These are phyloP conservation scores for Penicillium robsamsonii DNA, from an alignment of 495 filamentous ascomycete genomes.

Conservation along the genomic window DNA sequence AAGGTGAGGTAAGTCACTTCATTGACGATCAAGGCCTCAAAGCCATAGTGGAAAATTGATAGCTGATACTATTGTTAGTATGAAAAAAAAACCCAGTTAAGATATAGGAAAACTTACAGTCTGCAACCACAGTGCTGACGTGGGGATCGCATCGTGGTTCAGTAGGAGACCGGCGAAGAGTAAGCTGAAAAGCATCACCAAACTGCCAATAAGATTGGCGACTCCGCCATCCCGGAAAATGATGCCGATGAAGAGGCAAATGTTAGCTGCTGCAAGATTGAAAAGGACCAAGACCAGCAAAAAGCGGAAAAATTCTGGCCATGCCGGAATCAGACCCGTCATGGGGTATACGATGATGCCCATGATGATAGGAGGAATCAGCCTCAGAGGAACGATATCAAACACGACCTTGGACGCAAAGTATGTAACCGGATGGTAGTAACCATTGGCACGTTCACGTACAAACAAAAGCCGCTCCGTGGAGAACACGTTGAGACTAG, in stretches of 20 bases:
- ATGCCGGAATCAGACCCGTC: conserved; percentile 86
- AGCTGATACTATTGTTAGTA: conserved; percentile 47
- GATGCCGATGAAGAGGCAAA: conserved; percentile 96
- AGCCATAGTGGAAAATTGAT: conserved; percentile 99
- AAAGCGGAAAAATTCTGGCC: conserved; percentile 84
- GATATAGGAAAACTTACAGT: conserved; percentile 45
- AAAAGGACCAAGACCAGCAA: conserved; percentile 91
- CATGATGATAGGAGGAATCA: conserved; percentile 94
- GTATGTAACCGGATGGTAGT: conserved; percentile 97
- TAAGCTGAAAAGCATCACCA: conserved; percentile 97
- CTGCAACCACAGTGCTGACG: conserved; percentile 82
- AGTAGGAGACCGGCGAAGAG: conserved; percentile 90
- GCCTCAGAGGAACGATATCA: conserved; percentile 88
- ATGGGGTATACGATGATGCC: conserved; percentile 98
- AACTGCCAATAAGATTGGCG: conserved; percentile 88
- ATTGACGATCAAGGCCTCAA: conserved; percentile 95
- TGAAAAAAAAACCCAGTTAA: not conserved
- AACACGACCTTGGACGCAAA: conserved; percentile 92
- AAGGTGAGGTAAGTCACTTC: conserved; percentile 90
- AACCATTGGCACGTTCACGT: conserved; percentile 92
- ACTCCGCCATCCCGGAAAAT: conserved; percentile 89
- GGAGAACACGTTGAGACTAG: conserved; percentile 89
- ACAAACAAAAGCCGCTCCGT: conserved; percentile 90
- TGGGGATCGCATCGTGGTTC: conserved; percentile 90
- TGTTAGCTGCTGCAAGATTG: conserved; percentile 88